These are phyloP conservation scores for Schizophyllum commune DNA, from an alignment of 1,284 basidiomycete genomes.

Conservation along the genomic window DNA sequence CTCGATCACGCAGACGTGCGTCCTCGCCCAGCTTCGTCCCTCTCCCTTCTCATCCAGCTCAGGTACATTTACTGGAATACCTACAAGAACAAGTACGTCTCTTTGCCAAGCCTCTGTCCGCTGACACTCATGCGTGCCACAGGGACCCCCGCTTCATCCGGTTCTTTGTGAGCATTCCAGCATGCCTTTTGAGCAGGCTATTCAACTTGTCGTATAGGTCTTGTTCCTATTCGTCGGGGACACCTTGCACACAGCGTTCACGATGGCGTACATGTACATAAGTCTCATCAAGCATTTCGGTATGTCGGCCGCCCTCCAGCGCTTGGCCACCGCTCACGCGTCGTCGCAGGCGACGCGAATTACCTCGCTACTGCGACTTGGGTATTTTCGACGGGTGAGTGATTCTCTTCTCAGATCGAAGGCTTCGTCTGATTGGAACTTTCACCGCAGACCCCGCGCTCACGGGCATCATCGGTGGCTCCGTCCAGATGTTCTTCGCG, in stretches of 20 bases:
- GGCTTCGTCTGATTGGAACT: neutral
- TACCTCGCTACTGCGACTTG: constrained; percentile 21
- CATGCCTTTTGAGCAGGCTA: neutral
- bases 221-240: constrained; percentile 21
- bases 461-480: neutral
- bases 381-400: constrained; percentile 23
- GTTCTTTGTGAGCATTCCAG: neutral
- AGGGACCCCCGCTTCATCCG: neutral
- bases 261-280: constrained; percentile 22
- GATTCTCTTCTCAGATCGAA: neutral
- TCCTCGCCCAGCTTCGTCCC: neutral
- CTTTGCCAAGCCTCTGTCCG: neutral
- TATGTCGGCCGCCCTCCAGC: neutral
- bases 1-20: neutral
- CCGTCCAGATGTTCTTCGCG: neutral
- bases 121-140: neutral
- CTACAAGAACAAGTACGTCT: neutral
- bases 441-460: constrained; percentile 20
- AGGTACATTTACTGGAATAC: neutral
- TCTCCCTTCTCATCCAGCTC: neutral
- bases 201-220: neutral
- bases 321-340: neutral
- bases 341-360: constrained; percentile 16
- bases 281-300: constrained; percentile 21
- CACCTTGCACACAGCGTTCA: constrained; percentile 21